These are phyloP conservation scores for Aegle marmelos DNA, from an alignment of 345 rosid species.

Conservation along the genomic window DNA sequence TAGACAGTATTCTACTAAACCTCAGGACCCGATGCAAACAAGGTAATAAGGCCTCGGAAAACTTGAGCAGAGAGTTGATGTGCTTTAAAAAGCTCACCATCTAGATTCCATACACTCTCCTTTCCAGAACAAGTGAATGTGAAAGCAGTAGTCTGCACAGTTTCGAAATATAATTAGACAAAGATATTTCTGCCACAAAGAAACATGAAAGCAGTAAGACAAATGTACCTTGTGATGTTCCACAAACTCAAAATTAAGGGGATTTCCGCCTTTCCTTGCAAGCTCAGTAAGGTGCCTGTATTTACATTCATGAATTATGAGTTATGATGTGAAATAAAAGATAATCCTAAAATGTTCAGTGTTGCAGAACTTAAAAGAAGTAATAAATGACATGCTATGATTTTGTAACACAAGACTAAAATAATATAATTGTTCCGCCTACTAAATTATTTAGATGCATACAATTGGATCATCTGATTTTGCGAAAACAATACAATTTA, in stretches of 20 bases:
- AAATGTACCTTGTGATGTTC: conserved; percentile 75
- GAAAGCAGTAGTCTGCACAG: conserved; percentile 68
- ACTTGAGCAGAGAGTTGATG: conserved; percentile 92
- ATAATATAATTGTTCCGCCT: neutral
- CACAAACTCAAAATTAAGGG: conserved; percentile 76
- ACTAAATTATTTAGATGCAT: neutral
- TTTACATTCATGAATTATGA: neutral
- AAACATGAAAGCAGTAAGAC: neutral
- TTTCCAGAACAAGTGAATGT: conserved; percentile 78
- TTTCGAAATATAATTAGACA: neutral
- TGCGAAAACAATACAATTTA: neutral
- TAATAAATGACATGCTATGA: neutral
- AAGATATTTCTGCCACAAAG: neutral
- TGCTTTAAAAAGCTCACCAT: conserved; percentile 89
- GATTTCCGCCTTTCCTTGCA: conserved; percentile 74
- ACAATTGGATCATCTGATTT: neutral
- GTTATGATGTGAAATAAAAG: neutral
- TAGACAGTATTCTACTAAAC: conserved; percentile 32
- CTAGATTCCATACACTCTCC: conserved; percentile 87
- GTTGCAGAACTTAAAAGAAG: neutral
- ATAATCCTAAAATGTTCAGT: neutral
- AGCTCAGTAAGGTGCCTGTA: conserved; percentile 94
- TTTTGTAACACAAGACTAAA: neutral
- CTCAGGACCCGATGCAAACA: conserved; percentile 91
- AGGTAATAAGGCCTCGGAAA: conserved; percentile 70